Evolutionary conservation across 306 rosid genomes (phyloP).

Genomic region (Malus sieversii): DNA sequence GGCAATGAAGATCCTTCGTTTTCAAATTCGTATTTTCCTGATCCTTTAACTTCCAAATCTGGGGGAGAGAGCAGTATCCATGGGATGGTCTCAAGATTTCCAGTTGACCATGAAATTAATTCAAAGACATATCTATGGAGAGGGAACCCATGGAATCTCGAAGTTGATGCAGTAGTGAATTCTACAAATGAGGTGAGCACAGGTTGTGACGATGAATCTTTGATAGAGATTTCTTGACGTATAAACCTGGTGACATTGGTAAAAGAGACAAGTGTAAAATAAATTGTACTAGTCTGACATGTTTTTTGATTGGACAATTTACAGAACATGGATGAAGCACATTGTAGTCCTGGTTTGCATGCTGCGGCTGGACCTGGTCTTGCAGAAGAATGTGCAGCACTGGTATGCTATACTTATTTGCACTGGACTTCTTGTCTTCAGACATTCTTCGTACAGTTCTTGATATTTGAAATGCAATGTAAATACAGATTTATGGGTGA

Average conservation of each 20-base stretch:
- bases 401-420: constrained; percentile 42
- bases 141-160: constrained; percentile 96
- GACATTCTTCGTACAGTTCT: not conserved
- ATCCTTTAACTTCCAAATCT: constrained; percentile 57
- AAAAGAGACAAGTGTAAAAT: not conserved
- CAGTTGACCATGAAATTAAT: constrained; percentile 74
- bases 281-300: constrained; percentile 8
- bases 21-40: constrained; percentile 57
- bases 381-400: constrained; percentile 84
- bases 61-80: constrained; percentile 37
- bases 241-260: not conserved
- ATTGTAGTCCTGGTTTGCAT: constrained; percentile 91
- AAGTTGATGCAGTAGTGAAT: constrained; percentile 97
- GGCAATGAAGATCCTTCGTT: constrained; percentile 59
- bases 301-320: constrained; percentile 17
- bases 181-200: constrained; percentile 83
- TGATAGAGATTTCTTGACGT: not conserved
- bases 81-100: constrained; percentile 65
- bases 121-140: constrained; percentile 89
- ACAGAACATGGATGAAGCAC: constrained; percentile 94
- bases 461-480: not conserved
- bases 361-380: constrained; percentile 99
- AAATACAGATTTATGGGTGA: not conserved
- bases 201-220: not conserved
- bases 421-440: constrained; percentile 5